Base-by-base conservation (phyloP, 345 rosid species). In the Rhizophora apiculata region DNA sequence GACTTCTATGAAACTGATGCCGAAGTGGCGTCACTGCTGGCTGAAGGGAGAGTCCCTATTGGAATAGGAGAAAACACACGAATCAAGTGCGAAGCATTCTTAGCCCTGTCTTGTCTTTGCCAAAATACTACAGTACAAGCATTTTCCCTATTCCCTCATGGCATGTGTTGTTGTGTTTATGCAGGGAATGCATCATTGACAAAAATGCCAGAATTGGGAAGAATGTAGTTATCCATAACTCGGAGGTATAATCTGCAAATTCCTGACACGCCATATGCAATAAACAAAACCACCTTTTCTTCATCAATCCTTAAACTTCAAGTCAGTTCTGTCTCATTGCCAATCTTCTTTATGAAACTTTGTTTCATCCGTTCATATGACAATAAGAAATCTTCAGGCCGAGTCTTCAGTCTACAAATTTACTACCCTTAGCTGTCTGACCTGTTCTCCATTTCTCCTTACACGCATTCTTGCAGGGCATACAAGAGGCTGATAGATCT, bases 151-250 rank as follows among this genome's bases (percentile, higher is more conserved):
- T 15, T 65, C 67, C 53, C 68, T 76, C 58, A 64, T 5, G 13
- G 24, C 21, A 32, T 61, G 20, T 34, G 51, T 74, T 48, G 21
- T 36, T 32, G 27, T 62, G 43, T 68, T 43, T 72, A 60, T 72
- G 70, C 83, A 94, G 98, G 64, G 92, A 85, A 26, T 94, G 97
- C 88, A 94, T 94, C 74, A 89, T 94, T 63, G 96, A 94, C 85
- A 94, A 94, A 80, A 89, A 94, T 79, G 95, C 96, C 68, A 88
- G 92, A 77, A 88, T 94, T 1, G 98, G 98, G 77, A 94, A 89
- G 83, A 87, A 89, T 70, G 96, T 88, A 24, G 75, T 88, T 48
- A 87, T 94, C 22, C 90, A 86, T 29, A 89, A 94, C 85, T 83
- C 96, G 0, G 98, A 89, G 97, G 98, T 94, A 72, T 20, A 68